These are phyloP conservation scores for Neonectria hederae DNA, from an alignment of 2,329 filamentous ascomycete genomes.

Conservation along the genomic window DNA sequence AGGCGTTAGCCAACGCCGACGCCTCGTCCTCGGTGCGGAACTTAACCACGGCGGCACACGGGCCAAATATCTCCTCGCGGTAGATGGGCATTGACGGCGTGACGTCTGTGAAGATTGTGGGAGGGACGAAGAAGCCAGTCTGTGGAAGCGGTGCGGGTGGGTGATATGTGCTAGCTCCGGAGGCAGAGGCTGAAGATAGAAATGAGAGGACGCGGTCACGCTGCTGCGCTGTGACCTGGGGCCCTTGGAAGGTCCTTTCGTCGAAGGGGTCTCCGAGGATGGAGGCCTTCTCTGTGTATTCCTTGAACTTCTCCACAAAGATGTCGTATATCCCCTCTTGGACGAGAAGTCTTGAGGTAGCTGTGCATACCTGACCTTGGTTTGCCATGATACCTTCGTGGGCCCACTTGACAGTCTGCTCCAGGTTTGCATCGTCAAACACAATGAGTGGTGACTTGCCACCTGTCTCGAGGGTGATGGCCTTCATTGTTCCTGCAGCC, in stretches of 20 bases:
- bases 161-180: constrained; percentile 63
- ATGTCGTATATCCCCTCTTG: constrained; percentile 66
- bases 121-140: constrained; percentile 42
- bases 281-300: constrained; percentile 62
- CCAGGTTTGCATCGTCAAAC: constrained; percentile 68
- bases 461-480: constrained; percentile 68
- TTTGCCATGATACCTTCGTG: constrained; percentile 60
- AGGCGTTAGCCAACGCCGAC: constrained; percentile 47
- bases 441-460: constrained; percentile 69
- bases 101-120: constrained; percentile 44
- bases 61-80: constrained; percentile 47
- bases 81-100: constrained; percentile 35
- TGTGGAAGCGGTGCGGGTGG: constrained; percentile 24
- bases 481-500: constrained; percentile 68
- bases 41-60: constrained; percentile 38
- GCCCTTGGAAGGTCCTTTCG: constrained; percentile 72
- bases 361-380: constrained; percentile 68
- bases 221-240: constrained; percentile 72
- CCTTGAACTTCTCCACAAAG: constrained; percentile 70
- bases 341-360: constrained; percentile 67
- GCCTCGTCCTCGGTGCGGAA: constrained; percentile 45
- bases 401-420: constrained; percentile 67
- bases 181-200: constrained; percentile 69
- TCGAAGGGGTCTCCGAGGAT: constrained; percentile 73
- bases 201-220: constrained; percentile 72